Percentiles rank a stretch among this genome's conserved stretches.
These are phyloP conservation scores for Leccinum laetum DNA, from an alignment of 1,284 basidiomycete genomes.

Conservation along the genomic window DNA sequence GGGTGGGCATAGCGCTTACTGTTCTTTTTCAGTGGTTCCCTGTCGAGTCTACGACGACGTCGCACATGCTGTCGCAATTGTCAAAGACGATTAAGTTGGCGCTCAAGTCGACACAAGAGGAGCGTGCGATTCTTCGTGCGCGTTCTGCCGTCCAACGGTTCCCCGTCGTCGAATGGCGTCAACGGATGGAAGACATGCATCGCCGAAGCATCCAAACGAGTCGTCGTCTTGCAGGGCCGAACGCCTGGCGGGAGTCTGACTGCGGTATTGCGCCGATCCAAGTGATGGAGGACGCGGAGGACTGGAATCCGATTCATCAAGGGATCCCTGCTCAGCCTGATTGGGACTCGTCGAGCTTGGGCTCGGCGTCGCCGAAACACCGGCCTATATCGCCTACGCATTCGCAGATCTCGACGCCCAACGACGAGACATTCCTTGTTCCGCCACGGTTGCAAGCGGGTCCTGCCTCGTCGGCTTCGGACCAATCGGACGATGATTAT, in stretches of 20 bases:
- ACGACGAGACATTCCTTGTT: too few species aligned
- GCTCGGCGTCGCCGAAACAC: too few species aligned
- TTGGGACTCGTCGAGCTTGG: conserved; percentile 26
- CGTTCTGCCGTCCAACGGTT: conserved; percentile 93
- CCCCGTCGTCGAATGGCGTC: conserved; percentile 96
- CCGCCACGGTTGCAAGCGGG: too few species aligned
- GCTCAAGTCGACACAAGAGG: conserved; percentile 86
- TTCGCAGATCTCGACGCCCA: too few species aligned
- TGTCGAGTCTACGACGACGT: conserved; percentile 87
- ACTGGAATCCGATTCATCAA: conserved; percentile 56
- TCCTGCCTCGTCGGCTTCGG: too few species aligned
- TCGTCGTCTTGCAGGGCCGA: conserved; percentile 63
- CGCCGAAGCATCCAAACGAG: conserved; percentile 77
- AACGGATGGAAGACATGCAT: conserved; percentile 93
- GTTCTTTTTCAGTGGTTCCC: conserved; percentile 78
- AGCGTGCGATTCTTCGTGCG: conserved; percentile 88
- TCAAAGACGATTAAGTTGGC: conserved; percentile 94
- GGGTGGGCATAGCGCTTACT: conserved; percentile 6
- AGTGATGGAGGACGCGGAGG: conserved; percentile 47
- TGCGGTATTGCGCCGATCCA: conserved; percentile 53
- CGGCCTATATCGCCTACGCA: too few species aligned
- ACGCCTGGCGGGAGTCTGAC: conserved; percentile 80
- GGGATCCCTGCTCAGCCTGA: conserved; percentile 51
- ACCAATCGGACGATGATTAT: too few species aligned
- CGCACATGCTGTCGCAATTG: conserved; percentile 93